Evolutionary conservation across 345 rosid genomes (phyloP).

Genomic region (Carallia brachiata): DNA sequence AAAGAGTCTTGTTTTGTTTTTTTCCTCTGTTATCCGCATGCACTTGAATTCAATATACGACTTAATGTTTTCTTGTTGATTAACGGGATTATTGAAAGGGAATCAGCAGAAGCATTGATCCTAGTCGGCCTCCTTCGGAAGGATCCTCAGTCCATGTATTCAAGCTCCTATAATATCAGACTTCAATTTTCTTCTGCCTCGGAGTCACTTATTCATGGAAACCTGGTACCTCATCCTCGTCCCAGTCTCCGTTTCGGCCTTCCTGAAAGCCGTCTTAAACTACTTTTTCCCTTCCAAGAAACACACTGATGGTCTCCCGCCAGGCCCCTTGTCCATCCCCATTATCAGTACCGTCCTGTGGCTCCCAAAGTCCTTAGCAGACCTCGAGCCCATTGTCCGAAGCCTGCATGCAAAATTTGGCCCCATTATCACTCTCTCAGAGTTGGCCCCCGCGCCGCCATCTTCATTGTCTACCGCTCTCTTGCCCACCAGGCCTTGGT

Average conservation of each 20-base stretch:
- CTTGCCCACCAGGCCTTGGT: constrained; percentile 24
- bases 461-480: constrained; percentile 15
- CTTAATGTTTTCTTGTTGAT: no score
- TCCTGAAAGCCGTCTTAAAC: background rate
- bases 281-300: background rate
- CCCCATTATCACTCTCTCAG: constrained; percentile 9
- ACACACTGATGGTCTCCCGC: constrained; percentile 3
- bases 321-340: constrained; percentile 12
- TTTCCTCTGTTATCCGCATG: no score
- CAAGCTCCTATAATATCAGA: no score
- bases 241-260: background rate
- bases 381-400: background rate
- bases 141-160: no score
- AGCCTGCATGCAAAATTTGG: constrained; percentile 4
- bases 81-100: no score
- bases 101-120: no score
- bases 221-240: background rate
- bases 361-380: background rate
- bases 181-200: no score
- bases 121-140: no score
- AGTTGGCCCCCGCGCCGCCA: constrained; percentile 14
- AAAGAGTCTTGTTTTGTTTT: no score
- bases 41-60: no score
- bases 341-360: constrained; percentile 13
- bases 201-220: background rate